Base-by-base conservation (phyloP, 2,329 filamentous ascomycete genomes). In the Calonectria ilicicola region DNA sequence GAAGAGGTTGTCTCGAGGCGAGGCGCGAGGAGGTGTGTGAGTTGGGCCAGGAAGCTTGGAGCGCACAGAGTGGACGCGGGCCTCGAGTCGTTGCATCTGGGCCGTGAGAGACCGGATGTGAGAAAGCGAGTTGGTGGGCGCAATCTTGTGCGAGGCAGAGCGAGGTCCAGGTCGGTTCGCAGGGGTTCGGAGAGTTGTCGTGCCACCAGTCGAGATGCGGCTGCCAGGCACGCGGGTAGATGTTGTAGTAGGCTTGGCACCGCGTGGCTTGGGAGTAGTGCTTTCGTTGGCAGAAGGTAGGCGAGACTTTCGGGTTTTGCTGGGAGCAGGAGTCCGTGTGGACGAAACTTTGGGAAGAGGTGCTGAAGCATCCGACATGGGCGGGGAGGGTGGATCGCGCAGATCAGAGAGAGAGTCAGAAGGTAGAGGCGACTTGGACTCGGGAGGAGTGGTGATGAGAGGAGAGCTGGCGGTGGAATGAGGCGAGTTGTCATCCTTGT, bases 81-180 rank as follows among this genome's bases (percentile, higher is more conserved):
- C 95, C 83, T 98, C 97, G 73, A 99, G 92, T 77, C 95, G 94
- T 84, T 98, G 95, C 95, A 98, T 98, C 85, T 98, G 97, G 32
- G 95, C 96, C 71, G 97, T 98, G 76, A 99, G 92, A 35, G 93
- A 94, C 75, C 96, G 95, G 80, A 99, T 98, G 82, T 99, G 97
- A 76, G 94, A 94, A 63, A 99, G 91, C 2, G 97, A 98, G 74
- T 87, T 91, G 74, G 88, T 92, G 66, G 88, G 86, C 29, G 90
- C 89, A 46, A 91, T 77, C 73, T 86, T 88, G 78, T 89, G 84
- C 21, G 86, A 85, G 26, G 85, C 80, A 14, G 86, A 84, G n/a
- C 90, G 86, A 58, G 91, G 85, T n/a, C 92, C 93, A 12, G 91
- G 79, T 35, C 84, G 81, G 65, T 88, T 82, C 35, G 81, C 80